These are phyloP conservation scores for Rhodosporidiobolus odoratus DNA, from an alignment of 768 basidiomycete genomes.

Conservation along the genomic window DNA sequence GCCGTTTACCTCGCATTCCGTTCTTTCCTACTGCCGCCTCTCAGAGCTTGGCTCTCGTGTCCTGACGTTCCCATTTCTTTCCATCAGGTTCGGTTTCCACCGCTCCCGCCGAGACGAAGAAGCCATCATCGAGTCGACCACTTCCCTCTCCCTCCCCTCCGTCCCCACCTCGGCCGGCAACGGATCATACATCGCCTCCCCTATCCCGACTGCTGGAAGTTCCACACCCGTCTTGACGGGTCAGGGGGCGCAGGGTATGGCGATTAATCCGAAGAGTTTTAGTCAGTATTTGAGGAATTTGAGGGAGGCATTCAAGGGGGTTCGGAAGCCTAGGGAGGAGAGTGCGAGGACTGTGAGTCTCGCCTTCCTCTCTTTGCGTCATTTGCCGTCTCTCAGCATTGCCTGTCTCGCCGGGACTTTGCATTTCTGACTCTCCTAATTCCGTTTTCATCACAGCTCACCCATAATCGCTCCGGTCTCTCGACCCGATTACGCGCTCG, in stretches of 20 bases:
- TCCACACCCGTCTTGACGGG: background rate
- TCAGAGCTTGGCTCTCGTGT: background rate
- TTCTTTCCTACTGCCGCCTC: background rate
- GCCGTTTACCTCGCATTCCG: background rate
- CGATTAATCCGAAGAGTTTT: slow-evolving; percentile 6
- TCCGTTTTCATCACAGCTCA: slow-evolving; percentile 13
- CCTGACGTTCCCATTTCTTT: no score
- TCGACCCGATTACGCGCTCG: background rate
- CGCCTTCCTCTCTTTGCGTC: background rate
- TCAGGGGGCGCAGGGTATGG: background rate
- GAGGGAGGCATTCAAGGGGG: slow-evolving; percentile 15
- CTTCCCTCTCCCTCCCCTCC: background rate
- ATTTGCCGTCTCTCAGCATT: background rate
- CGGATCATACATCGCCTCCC: background rate
- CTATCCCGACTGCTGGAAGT: background rate
- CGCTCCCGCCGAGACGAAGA: slow-evolving; percentile 16
- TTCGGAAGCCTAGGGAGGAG: slow-evolving; percentile 5
- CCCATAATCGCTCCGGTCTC: slow-evolving; percentile 19
- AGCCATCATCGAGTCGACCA: slow-evolving; percentile 14
- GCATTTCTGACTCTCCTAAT: no score
- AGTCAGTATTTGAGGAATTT: slow-evolving; percentile 1
- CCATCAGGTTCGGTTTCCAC: slow-evolving; percentile 20
- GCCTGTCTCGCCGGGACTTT: background rate
- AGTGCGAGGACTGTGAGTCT: background rate
- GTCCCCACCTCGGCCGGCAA: background rate